Evolutionary conservation across 768 basidiomycete genomes (phyloP).

Genomic region (Lanmaoa rubissima): DNA sequence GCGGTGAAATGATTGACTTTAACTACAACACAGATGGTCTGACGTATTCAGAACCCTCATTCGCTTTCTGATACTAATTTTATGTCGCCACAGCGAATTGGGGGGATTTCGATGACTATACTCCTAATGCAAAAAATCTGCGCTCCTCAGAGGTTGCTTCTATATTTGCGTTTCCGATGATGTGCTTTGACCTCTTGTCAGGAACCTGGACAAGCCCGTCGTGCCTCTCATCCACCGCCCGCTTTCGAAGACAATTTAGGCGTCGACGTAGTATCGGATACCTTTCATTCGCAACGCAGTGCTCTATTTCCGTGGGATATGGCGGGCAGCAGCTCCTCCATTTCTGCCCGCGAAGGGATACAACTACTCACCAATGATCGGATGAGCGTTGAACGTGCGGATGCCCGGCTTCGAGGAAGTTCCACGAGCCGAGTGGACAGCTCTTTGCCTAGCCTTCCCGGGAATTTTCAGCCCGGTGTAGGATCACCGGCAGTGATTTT

Average conservation of each 20-base stretch:
- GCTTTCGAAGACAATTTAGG: constrained; percentile 49
- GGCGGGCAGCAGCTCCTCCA: constrained; percentile 65
- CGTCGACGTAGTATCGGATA: constrained; percentile 41
- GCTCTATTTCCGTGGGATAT: constrained; percentile 85
- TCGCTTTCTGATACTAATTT: constrained; percentile 7
- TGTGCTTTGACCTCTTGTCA: constrained; percentile 30
- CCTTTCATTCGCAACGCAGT: constrained; percentile 57
- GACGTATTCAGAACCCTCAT: neutral
- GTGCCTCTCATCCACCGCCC: constrained; percentile 57
- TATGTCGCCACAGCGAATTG: constrained; percentile 22
- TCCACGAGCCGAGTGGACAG: constrained; percentile 57
- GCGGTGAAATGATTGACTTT: constrained; percentile 20
- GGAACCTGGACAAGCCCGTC: constrained; percentile 87
- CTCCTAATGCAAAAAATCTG: constrained; percentile 23
- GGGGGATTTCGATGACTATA: constrained; percentile 17
- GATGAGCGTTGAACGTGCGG: constrained; percentile 50
- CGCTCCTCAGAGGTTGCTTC: constrained; percentile 64
- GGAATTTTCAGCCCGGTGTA: constrained; percentile 39
- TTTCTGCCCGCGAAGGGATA: constrained; percentile 34
- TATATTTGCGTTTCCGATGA: neutral
- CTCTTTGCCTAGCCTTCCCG: constrained; percentile 51
- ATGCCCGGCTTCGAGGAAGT: constrained; percentile 52
- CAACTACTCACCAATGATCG: constrained; percentile 40
- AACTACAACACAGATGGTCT: constrained; percentile 25
- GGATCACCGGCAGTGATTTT: constrained; percentile 51